Evolutionary conservation across 148 eudicot species (phyloP).

Genomic region (Heliamphora exappendiculata): DNA sequence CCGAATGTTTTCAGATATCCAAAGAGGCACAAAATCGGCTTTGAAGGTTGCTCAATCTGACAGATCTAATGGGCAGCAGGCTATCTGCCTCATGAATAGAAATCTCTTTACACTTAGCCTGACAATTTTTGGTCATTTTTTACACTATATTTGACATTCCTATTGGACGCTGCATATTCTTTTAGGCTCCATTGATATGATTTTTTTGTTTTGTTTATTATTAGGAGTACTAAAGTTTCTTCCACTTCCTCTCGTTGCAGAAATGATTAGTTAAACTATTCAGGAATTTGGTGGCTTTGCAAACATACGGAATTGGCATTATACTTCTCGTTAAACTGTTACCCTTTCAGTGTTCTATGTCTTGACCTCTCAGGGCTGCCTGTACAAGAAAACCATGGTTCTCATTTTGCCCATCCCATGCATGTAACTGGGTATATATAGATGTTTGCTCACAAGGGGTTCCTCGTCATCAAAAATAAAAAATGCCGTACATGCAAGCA

Average conservation of each 20-base stretch:
- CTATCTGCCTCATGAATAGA: not conserved
- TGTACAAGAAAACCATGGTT: too few relatives aligned
- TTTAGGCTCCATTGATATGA: not conserved
- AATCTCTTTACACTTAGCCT: not conserved
- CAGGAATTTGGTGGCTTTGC: not conserved
- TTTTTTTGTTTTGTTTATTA: too few relatives aligned
- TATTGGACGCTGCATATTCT: too few relatives aligned
- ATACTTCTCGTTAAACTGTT: too few relatives aligned
- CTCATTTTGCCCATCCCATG: too few relatives aligned
- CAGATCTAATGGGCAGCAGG: not conserved
- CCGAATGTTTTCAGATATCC: not conserved
- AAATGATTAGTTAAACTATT: not conserved
- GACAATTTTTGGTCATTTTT: not conserved
- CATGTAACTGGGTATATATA: too few relatives aligned
- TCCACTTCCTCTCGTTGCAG: not conserved
- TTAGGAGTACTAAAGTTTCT: not conserved
- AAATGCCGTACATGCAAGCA: too few relatives aligned
- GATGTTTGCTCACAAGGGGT: too few relatives aligned
- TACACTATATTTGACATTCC: not conserved
- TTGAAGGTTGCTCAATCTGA: not conserved
- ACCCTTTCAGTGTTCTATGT: too few relatives aligned
- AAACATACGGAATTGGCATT: too few relatives aligned
- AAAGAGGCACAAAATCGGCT: not conserved
- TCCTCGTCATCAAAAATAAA: too few relatives aligned
- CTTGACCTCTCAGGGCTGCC: too few relatives aligned